Evolutionary conservation across 78 protist genomes (phyloP).

Genomic region (Dictyostelium capitatum): DNA sequence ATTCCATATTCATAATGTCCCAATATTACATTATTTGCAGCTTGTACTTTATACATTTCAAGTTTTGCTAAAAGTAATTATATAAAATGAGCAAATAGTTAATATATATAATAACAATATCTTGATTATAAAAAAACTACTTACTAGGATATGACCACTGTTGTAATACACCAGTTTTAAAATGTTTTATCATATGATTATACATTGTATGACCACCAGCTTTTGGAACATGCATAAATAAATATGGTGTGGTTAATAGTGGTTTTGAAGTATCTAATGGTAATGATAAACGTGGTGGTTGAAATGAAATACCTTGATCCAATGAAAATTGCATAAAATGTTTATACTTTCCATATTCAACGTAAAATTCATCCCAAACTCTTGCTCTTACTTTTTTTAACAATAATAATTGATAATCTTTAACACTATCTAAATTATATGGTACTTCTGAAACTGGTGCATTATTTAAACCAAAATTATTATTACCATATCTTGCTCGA

Average conservation of each 20-base stretch:
- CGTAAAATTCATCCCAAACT: slow-evolving; percentile 3
- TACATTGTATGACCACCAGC: slow-evolving; percentile 33
- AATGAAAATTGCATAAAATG: not conserved
- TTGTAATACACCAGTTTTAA: not conserved
- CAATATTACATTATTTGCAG: not conserved
- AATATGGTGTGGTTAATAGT: slow-evolving; percentile 32
- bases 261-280: slow-evolving; percentile 30
- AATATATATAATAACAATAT: no score
- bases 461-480: no score
- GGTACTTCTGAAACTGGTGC: no score
- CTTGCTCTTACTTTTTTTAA: not conserved
- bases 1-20: slow-evolving; percentile 3
- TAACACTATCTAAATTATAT: not conserved
- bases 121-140: no score
- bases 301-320: not conserved
- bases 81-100: not conserved
- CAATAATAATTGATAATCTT: not conserved
- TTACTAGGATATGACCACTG: not conserved
- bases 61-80: not conserved
- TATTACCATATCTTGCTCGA: no score
- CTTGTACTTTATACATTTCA: not conserved
- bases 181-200: not conserved
- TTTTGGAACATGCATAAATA: slow-evolving; percentile 39
- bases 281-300: not conserved
- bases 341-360: not conserved